Base-by-base conservation (phyloP, 2,329 filamentous ascomycete species). In the Apiospora malaysiana region DNA sequence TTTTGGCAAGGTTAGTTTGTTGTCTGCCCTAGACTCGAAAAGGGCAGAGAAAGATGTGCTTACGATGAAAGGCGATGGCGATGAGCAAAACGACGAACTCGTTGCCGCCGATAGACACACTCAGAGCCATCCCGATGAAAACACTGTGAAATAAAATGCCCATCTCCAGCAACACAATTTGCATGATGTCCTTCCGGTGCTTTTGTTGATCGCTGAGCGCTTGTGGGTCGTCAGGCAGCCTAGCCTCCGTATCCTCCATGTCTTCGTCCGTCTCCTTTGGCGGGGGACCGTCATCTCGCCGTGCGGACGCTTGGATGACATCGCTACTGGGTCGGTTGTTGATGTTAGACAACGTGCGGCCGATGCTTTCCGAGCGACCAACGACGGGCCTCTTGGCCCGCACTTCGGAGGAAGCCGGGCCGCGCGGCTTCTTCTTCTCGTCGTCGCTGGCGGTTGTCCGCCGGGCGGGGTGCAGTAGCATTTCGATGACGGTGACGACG, bases 91-190 rank as follows among this genome's bases (percentile, higher is more conserved):
- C 83, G 68, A 86, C 79, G 76, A 89, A 89, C 18, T 84, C 81
- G 65, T 59, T 73, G 2, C 86, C 86, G 21, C 56, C 56, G 0
- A 84, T 85, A 9, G 86, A 83, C 45, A 89, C 87, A 4, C 85
- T 87, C 21, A 89, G 78, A 1, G 87, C 87, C 82, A 88, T 86
- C 66, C 86, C 86, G 73, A 89, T 88, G 77, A 89, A 89, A 69
- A 91, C 83, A 76, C 85, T 88, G 78, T 91, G 89, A 75, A 91
- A 91, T 27, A 91, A 82, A 70, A 91, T 91, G n/a, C 89, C 89
- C 72, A 89, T 86, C 77, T 91, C 89, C 4, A 91, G 82, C 47
- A 91, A 82, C n/a, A 89, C 81, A 71, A 88, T 89, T 75, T 91
- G 89, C 72, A 91, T 82, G 21, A 89, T 81, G 27, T 85, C 82